Conservation (phyloP, 305 asterid genomes). For the Solanum chacoense region DNA sequence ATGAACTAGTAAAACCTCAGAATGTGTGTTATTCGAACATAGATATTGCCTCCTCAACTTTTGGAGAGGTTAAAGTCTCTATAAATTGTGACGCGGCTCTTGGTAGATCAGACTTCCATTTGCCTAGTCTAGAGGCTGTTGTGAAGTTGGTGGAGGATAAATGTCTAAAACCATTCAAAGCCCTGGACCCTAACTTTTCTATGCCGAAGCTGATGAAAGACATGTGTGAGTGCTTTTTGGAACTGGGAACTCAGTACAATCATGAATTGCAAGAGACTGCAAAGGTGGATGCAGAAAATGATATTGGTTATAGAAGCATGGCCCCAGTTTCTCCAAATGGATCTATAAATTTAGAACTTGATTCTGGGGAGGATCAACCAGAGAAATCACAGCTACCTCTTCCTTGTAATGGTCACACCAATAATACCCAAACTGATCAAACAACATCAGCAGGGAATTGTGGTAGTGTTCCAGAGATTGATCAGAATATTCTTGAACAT, state of each 20-base stretch:
- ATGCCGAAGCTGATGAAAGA: conserved; percentile 37
- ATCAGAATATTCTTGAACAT: conserved; percentile 15
- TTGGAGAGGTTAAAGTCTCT: conserved; percentile 10
- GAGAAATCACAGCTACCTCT: conserved; percentile 14
- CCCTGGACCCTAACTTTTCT: conserved; percentile 27
- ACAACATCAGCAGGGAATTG: conserved; percentile 17
- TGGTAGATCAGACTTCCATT: conserved; percentile 31
- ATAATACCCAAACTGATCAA: conserved; percentile 11
- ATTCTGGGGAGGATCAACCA: conserved; percentile 14
- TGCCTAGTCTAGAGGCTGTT: conserved; percentile 40
- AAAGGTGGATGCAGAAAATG: conserved; percentile 13
- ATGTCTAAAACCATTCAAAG: conserved; percentile 30
- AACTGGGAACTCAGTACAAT: conserved; percentile 29
- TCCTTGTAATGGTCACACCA: conserved; percentile 24
- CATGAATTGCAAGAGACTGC: conserved; percentile 6
- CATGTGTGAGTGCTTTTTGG: conserved; percentile 39
- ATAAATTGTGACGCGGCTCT: conserved; percentile 15
- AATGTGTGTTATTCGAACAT: conserved; percentile 24
- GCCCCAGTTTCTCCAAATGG: conserved; percentile 10
- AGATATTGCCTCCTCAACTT: conserved; percentile 19
- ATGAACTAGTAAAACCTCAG: conserved; percentile 11
- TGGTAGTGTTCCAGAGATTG: conserved; percentile 11
- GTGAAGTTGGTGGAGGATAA: conserved; percentile 39
- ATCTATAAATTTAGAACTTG: conserved; percentile 18
- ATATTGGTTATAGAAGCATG: conserved; percentile 12